Evolutionary conservation across 225 moss, liverwort and hornwort species (phyloP), one percentile per base, ranked within the genome.

Genomic region (Asterella californica): DNA sequence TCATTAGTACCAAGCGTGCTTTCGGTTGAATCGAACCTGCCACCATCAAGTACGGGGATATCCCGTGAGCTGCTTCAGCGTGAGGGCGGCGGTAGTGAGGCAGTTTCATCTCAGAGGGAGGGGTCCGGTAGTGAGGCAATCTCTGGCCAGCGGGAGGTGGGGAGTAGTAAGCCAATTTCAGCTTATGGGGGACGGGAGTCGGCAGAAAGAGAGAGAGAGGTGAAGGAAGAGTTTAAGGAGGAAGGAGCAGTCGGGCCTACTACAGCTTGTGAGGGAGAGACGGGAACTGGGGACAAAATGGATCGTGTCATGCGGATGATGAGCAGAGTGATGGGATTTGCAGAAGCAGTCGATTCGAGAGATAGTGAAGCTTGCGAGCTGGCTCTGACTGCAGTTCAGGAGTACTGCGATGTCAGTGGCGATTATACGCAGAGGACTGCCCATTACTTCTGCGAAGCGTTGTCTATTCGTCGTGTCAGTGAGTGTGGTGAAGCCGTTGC

Each of bases 371-470:
- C 86, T 27, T 46, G 14, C 15, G 6, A 49, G 15, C 29, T 32
- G 32, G 73, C 73, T 52, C 63, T 91, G 61, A 79, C 83, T 32
- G 78, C 86, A 60, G 85, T 90, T 49, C 84, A 90, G 14, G 91
- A 90, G 73, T 87, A 90, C 18, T 91, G 90, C 12, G 88, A 91
- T 15, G 87, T 87, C 2, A 85, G 87, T 47, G 92, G 92, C n/a
- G 91, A 93, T 67, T 84, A 88, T 24, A 90, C 88, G 85, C 91
- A 91, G 72, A 87, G 93, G 76, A 89, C 91, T 21, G 91, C 91
- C 42, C 87, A 90, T 18, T 91, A 91, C 84, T 91, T 93, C 65
- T 86, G 83, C 77, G 90, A 93, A 52, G 93, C 91, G 1, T 65
- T 93, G 75, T 81, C 89, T 5, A 75, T 77, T 47, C 85, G 90